Evolutionary conservation across 208 protist species (phyloP).

Genomic region (Acanthamoeba lenticulata): DNA sequence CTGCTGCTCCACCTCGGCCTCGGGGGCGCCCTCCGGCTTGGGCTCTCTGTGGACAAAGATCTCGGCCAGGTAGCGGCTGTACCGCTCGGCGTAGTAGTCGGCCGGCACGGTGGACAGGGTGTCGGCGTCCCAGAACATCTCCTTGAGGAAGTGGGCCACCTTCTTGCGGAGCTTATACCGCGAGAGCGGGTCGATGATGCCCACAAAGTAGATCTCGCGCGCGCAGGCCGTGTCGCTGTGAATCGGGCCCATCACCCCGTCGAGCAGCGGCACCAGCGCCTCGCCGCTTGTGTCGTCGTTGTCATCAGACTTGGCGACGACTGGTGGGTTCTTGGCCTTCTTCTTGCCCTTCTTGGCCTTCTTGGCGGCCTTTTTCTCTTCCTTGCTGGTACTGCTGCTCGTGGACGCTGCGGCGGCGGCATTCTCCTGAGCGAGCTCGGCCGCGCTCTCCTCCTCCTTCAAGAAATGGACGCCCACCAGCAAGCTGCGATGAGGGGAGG

Average conservation of each 20-base stretch:
- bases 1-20: not conserved
- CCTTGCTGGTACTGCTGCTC: not conserved
- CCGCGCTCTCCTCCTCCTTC: not conserved
- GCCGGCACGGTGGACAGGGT: constrained; percentile 44
- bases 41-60: not conserved
- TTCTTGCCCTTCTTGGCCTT: not conserved
- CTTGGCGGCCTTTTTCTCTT: constrained; percentile 20
- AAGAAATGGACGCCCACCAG: constrained; percentile 39
- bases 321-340: not conserved
- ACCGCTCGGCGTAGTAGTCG: constrained; percentile 42
- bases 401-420: not conserved
- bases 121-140: constrained; percentile 7
- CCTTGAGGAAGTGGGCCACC: constrained; percentile 50
- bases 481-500: not conserved
- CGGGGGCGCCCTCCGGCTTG: not conserved
- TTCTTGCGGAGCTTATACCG: constrained; percentile 26
- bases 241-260: not conserved
- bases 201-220: constrained; percentile 35
- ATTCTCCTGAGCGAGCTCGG: not conserved
- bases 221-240: not conserved
- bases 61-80: not conserved
- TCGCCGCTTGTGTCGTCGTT: not conserved
- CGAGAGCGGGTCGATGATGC: constrained; percentile 56
- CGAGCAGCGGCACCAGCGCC: not conserved
- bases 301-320: not conserved